Percentiles rank a stretch among this genome's conserved stretches.
Evolutionary conservation across 2,329 filamentous ascomycete species (phyloP).

Genomic region (Mollisiaceae sp.): DNA sequence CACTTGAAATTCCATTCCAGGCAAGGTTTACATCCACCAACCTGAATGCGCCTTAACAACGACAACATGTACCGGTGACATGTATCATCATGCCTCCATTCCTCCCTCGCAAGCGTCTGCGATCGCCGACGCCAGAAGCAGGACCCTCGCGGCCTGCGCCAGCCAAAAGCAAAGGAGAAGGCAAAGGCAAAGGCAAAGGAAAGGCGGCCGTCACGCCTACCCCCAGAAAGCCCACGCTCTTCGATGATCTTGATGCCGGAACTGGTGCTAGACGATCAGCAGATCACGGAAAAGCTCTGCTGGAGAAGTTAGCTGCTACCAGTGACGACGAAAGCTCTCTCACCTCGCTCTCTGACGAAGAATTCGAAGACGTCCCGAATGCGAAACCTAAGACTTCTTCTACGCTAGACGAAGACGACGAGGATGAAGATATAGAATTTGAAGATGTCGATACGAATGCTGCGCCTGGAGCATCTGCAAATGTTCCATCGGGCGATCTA

Average conservation of each 20-base stretch:
- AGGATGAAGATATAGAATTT: slow-evolving; percentile 66
- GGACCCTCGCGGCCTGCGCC: slow-evolving; percentile 31
- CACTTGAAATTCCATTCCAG: slow-evolving; percentile 6
- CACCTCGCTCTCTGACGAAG: slow-evolving; percentile 50
- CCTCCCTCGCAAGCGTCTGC: slow-evolving; percentile 69
- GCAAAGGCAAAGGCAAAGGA: slow-evolving; percentile 31
- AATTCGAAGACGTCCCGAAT: slow-evolving; percentile 58
- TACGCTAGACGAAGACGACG: slow-evolving; percentile 45
- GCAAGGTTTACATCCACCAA: not conserved
- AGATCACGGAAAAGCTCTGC: slow-evolving; percentile 49
- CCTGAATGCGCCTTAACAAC: not conserved
- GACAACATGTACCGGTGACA: slow-evolving; percentile 11
- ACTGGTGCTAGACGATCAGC: slow-evolving; percentile 44
- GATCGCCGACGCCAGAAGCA: slow-evolving; percentile 50
- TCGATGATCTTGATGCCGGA: slow-evolving; percentile 63
- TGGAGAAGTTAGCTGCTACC: slow-evolving; percentile 50
- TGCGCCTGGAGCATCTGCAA: slow-evolving; percentile 45
- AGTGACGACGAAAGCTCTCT: slow-evolving; percentile 44
- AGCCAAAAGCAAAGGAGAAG: slow-evolving; percentile 38
- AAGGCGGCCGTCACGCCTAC: slow-evolving; percentile 36
- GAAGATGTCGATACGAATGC: slow-evolving; percentile 59
- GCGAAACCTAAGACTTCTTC: slow-evolving; percentile 47
- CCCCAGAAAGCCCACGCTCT: slow-evolving; percentile 61
- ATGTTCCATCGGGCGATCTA: slow-evolving; percentile 66
- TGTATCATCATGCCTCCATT: slow-evolving; percentile 65